Evolutionary conservation across 176 grass and related monocot genomes (phyloP), one percentile per base, ranked within the genome.

Genomic region (Carex pumila): DNA sequence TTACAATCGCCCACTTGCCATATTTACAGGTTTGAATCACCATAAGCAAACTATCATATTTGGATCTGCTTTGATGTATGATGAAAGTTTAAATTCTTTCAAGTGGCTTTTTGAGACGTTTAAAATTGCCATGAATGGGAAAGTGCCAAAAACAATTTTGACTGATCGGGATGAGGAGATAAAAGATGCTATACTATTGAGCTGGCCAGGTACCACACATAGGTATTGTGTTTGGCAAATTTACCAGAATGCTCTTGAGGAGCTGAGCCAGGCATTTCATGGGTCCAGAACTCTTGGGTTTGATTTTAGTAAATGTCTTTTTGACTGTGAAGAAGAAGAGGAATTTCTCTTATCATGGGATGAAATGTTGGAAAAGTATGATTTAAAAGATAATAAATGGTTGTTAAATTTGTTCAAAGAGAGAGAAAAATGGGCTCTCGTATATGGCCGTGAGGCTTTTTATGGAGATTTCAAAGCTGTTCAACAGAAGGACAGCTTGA

Each of bases 141-240:
- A 56, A 81, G 81, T 88, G 21, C 90, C 94, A 10, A 97, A 91
- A 80, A 97, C 92, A 85, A 80, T 97, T 71, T 88, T 97, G 89
- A 92, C 90, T 55, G 85, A 91, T 70, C 81, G 94, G 87, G 89
- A 64, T 88, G 65, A 41, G 77, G 71, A 18, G 8, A 88, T 91
- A 60, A 85, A 79, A 71, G 94, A 94, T 79, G 90, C 89, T 80
- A 81, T 91, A 81, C 77, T 57, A 78, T 79, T 82, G 63, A 83
- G 65, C 75, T 92, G 89, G 85, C 85, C 90, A 65, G 77, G 61
- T 30, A 91, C 90, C 3, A 30, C 68, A 58, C 92, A 92, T 88
- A 89, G 92, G 84, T 94, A 89, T 55, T 97, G 94, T 89, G 90
- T 94, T 21, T 94, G 94, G 94, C 90, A 97, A 86, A 91, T 97